Evolutionary conservation across 805 yeast genomes (phyloP).

Genomic region (Starmerella potacharoeniae): DNA sequence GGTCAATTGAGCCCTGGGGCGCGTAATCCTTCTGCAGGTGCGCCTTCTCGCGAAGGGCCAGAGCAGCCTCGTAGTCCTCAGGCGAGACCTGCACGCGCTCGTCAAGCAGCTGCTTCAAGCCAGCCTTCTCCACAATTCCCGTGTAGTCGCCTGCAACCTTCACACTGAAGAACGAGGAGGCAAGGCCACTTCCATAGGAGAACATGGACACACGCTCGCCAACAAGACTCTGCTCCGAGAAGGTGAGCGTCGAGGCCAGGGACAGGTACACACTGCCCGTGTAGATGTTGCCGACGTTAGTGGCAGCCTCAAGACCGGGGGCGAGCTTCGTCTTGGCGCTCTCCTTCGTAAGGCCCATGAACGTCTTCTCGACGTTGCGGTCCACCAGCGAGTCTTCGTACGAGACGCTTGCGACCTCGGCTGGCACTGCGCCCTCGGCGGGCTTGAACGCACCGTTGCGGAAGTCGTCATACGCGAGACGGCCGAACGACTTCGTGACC

Average conservation of each 20-base stretch:
- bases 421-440: conserved; percentile 39
- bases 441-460: conserved; percentile 53
- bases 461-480: conserved; percentile 83
- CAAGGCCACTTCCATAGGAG: conserved; percentile 97
- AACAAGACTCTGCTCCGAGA: conserved; percentile 59
- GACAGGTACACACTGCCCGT: conserved; percentile 89
- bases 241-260: conserved; percentile 66
- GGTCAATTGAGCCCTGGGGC: conserved; percentile 71
- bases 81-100: conserved; percentile 62
- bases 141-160: conserved; percentile 72
- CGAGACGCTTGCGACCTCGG: conserved; percentile 44
- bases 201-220: conserved; percentile 68
- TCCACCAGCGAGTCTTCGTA: conserved; percentile 74
- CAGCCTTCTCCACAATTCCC: conserved; percentile 36
- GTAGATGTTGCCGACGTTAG: conserved; percentile 97
- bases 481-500: conserved; percentile 84
- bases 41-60: conserved; percentile 77
- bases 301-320: conserved; percentile 77
- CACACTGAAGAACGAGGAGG: conserved; percentile 75
- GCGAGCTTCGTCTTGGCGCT: conserved; percentile 54
- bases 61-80: conserved; percentile 65
- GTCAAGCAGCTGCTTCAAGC: conserved; percentile 55
- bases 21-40: conserved; percentile 68
- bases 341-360: conserved; percentile 65
- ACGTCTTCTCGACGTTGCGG: conserved; percentile 72